phyloP scores from a whole-genome alignment of 78 protist species.

The Planoprotostelium fungivorum region DNA sequence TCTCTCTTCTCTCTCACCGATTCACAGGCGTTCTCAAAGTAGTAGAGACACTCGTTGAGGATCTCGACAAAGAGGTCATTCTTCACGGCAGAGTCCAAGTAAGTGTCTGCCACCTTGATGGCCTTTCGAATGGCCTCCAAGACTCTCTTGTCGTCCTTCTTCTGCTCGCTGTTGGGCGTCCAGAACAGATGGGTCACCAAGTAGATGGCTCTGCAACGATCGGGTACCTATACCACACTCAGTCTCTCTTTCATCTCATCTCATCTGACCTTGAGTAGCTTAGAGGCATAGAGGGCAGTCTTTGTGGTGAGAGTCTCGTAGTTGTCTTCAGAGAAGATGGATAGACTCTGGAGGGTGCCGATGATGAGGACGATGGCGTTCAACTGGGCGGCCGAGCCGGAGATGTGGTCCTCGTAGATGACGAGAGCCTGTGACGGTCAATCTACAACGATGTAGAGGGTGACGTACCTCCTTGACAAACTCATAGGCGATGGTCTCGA shows the following conservation, averaged over 20 bases:
- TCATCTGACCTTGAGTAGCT: not conserved
- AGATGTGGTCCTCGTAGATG: conserved; percentile 87
- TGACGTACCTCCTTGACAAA: too few species aligned
- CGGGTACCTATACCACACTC: conserved; percentile 64
- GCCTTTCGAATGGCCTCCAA: conserved; percentile 70
- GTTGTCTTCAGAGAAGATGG: conserved; percentile 60
- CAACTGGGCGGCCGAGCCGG: conserved; percentile 70
- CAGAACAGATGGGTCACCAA: conserved; percentile 79
- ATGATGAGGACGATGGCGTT: conserved; percentile 59
- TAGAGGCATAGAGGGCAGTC: not conserved
- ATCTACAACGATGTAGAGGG: too few species aligned
- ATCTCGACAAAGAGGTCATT: conserved; percentile 78
- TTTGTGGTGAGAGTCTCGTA: conserved; percentile 74
- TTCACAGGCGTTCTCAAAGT: conserved; percentile 48
- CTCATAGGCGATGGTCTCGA: conserved; percentile 69
- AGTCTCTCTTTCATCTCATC: conserved; percentile 30
- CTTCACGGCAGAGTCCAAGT: conserved; percentile 23
- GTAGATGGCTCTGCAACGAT: conserved; percentile 85
- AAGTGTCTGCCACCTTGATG: conserved; percentile 65
- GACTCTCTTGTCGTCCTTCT: conserved; percentile 44
- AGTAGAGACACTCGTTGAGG: conserved; percentile 75
- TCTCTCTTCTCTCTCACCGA: conserved; percentile 25
- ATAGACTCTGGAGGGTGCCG: conserved; percentile 52
- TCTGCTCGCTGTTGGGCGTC: conserved; percentile 39
- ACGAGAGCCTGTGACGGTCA: conserved; percentile 79